A percentile compares a stretch with the other conserved stretches of the same genome.
phyloP scores from a whole-genome alignment of 2,329 filamentous ascomycete species.

The Microsporum audouinii region DNA sequence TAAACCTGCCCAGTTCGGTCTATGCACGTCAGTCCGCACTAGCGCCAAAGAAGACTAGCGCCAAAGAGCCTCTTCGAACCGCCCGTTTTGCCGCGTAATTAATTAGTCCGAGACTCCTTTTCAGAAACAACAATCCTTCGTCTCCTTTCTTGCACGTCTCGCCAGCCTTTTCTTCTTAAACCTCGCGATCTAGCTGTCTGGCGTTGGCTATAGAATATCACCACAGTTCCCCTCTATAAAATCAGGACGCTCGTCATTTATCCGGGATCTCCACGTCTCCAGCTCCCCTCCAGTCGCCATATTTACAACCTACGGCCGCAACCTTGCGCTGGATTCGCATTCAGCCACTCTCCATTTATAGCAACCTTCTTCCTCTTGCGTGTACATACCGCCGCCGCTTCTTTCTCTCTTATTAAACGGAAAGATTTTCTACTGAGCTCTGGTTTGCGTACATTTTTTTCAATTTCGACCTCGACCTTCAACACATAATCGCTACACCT shows the following conservation, averaged over 20 bases:
- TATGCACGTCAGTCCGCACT: not conserved
- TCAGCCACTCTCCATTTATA: not conserved
- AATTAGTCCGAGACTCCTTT: not conserved
- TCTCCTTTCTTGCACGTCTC: not conserved
- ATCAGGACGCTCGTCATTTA: not conserved
- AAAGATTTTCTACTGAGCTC: not conserved
- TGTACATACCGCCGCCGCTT: not conserved
- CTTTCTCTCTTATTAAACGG: not conserved
- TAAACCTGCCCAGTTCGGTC: not conserved
- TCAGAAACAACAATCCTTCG: not conserved
- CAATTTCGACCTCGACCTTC: not conserved
- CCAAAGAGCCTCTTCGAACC: not conserved
- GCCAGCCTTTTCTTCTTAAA: not conserved
- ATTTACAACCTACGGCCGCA: not conserved
- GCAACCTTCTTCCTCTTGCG: not conserved
- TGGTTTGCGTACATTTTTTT: not conserved
- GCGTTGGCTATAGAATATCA: not conserved
- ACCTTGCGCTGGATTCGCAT: not conserved
- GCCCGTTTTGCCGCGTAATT: slow-evolving; percentile 4
- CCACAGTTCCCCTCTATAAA: not conserved
- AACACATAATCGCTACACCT: not conserved
- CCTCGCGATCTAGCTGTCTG: not conserved
- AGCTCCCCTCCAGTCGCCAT: not conserved
- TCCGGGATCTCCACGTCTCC: not conserved
- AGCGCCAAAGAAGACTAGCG: not conserved